Conservation (phyloP, 1,284 basidiomycete genomes). For the Ganoderma leucocontextum region DNA sequence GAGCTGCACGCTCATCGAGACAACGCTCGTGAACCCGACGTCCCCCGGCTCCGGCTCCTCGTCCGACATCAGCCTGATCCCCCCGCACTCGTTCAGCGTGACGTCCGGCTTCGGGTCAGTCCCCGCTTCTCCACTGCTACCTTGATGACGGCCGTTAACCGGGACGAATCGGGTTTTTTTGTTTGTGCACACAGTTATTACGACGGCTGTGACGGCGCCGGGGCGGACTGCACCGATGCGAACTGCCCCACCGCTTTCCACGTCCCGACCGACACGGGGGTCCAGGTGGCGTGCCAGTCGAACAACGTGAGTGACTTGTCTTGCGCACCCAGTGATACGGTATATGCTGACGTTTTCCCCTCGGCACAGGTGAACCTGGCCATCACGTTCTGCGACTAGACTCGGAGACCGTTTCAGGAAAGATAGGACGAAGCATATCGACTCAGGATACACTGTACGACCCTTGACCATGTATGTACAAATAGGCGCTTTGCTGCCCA, state of each 20-base stretch:
- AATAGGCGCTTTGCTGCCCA: background rate
- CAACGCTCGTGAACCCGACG: conserved; percentile 51
- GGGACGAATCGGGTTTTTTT: background rate
- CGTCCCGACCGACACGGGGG: conserved; percentile 47
- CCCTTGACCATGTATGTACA: too few relatives aligned
- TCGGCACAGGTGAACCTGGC: conserved; percentile 41
- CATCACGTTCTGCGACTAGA: conserved; percentile 32
- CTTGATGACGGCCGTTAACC: background rate
- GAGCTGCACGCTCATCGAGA: conserved; percentile 51
- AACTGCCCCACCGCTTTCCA: conserved; percentile 50
- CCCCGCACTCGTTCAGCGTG: conserved; percentile 47
- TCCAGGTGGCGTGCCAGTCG: conserved; percentile 48
- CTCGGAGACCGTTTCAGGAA: background rate
- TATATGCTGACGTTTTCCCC: background rate
- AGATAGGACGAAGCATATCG: background rate
- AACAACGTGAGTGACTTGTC: conserved; percentile 34
- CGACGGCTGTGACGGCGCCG: conserved; percentile 44
- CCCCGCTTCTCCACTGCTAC: background rate
- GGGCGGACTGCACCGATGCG: conserved; percentile 33
- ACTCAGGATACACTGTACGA: too few relatives aligned
- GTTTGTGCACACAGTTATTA: conserved; percentile 32
- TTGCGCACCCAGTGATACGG: background rate
- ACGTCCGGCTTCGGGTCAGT: conserved; percentile 40
- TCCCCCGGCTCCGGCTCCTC: conserved; percentile 50
- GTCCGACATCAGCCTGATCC: conserved; percentile 53